Percentiles rank a stretch among this genome's conserved stretches.
Evolutionary conservation across 495 filamentous ascomycete species (phyloP).

Genomic region (Massariosphaeria phaeospora): DNA sequence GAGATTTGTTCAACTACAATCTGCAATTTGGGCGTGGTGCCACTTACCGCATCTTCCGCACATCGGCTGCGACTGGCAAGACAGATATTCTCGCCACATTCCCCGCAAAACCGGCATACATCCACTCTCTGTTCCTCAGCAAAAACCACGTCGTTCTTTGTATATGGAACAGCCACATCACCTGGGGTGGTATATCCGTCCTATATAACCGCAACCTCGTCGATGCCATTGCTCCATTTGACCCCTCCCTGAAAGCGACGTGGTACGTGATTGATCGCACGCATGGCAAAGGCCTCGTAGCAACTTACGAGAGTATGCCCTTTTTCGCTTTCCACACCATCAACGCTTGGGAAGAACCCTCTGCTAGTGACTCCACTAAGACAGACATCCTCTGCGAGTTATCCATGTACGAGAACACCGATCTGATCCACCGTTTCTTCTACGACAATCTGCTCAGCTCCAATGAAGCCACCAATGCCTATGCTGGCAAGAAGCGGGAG

Average conservation of each 20-base stretch:
- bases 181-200: constrained; percentile 47
- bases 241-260: constrained; percentile 46
- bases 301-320: constrained; percentile 48
- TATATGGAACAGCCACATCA: constrained; percentile 54
- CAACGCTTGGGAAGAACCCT: constrained; percentile 64
- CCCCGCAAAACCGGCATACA: constrained; percentile 53
- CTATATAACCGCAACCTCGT: constrained; percentile 54
- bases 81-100: constrained; percentile 69
- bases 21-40: constrained; percentile 46
- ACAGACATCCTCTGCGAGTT: constrained; percentile 56
- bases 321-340: constrained; percentile 74
- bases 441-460: constrained; percentile 51
- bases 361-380: constrained; percentile 37
- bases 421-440: constrained; percentile 47
- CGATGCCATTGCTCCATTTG: constrained; percentile 52
- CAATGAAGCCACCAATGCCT: background rate
- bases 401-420: constrained; percentile 50
- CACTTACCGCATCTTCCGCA: constrained; percentile 63
- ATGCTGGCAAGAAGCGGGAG: constrained; percentile 18
- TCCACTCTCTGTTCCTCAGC: constrained; percentile 70
- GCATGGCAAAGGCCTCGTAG: constrained; percentile 38
- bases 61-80: constrained; percentile 54
- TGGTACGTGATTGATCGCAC: constrained; percentile 67
- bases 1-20: constrained; percentile 77
- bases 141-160: constrained; percentile 63